These are phyloP conservation scores for Lunasporangiospora selenospora DNA, from an alignment of 192 early-diverging fungal genomes.

Conservation along the genomic window DNA sequence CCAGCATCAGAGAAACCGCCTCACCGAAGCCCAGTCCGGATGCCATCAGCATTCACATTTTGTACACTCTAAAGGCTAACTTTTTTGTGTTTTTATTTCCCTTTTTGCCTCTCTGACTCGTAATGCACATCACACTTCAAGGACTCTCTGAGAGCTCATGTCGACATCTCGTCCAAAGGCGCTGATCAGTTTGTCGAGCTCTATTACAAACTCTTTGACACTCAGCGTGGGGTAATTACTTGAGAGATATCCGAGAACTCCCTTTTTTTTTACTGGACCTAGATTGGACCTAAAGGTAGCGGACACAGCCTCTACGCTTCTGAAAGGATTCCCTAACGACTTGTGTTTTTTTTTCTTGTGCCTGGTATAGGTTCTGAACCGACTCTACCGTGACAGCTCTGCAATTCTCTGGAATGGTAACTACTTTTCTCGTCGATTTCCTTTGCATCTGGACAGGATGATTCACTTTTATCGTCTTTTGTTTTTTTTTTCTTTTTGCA, in stretches of 20 bases:
- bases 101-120: too few relatives aligned
- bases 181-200: constrained; percentile 58
- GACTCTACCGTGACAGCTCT: constrained; percentile 54
- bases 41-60: too few relatives aligned
- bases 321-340: not conserved
- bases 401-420: constrained; percentile 65
- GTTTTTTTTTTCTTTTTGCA: not conserved
- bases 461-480: not conserved
- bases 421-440: not conserved
- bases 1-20: too few relatives aligned
- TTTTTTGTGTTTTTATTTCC: too few relatives aligned
- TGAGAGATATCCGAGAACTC: not conserved
- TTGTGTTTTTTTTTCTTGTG: not conserved
- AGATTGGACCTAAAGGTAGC: too few relatives aligned
- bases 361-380: constrained; percentile 50
- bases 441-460: not conserved
- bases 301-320: not conserved
- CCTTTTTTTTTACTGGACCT: too few relatives aligned
- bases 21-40: too few relatives aligned
- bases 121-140: constrained; percentile 1
- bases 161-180: constrained; percentile 48
- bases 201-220: constrained; percentile 54
- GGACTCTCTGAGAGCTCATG: constrained; percentile 30
- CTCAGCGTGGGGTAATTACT: constrained; percentile 49
- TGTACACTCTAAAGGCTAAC: too few relatives aligned